Evolutionary conservation across 148 eudicot genomes (phyloP).

Genomic region (Amaranthus cruentus): DNA sequence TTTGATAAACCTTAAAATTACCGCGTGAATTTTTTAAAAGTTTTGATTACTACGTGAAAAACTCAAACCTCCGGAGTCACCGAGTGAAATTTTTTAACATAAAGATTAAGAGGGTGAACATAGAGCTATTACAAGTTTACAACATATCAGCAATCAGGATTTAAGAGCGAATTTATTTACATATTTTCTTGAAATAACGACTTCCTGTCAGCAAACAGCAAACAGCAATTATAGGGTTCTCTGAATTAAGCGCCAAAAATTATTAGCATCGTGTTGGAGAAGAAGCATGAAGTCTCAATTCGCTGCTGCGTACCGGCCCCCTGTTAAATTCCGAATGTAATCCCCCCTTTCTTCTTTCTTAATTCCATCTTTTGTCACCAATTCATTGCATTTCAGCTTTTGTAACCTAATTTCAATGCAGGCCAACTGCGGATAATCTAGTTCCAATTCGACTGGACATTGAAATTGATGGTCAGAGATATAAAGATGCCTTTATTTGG

Average conservation of each 20-base stretch:
- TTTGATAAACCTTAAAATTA: too few relatives aligned
- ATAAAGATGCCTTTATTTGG: slow-evolving; percentile 88
- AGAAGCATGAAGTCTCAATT: slow-evolving; percentile 43
- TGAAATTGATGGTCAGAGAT: slow-evolving; percentile 81
- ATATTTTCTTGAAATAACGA: too few relatives aligned
- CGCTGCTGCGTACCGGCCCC: slow-evolving; percentile 33
- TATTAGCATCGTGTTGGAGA: not conserved
- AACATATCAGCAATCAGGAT: too few relatives aligned
- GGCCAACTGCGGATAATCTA: slow-evolving; percentile 81
- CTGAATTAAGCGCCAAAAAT: slow-evolving; percentile 10
- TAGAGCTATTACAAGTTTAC: too few relatives aligned
- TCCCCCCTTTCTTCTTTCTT: not conserved
- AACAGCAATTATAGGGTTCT: too few relatives aligned
- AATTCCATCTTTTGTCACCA: not conserved
- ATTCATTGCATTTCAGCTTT: not conserved
- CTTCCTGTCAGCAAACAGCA: too few relatives aligned
- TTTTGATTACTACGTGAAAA: too few relatives aligned
- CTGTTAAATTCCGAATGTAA: slow-evolving; percentile 67
- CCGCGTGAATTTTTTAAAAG: too few relatives aligned
- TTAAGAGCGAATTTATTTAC: too few relatives aligned
- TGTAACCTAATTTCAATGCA: slow-evolving; percentile 17
- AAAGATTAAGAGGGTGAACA: too few relatives aligned
- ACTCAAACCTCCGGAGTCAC: too few relatives aligned
- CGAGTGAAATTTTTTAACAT: too few relatives aligned
- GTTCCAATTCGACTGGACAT: slow-evolving; percentile 88